These are phyloP conservation scores for Fomitopsis betulina DNA, from an alignment of 1,284 basidiomycete species.

Conservation along the genomic window DNA sequence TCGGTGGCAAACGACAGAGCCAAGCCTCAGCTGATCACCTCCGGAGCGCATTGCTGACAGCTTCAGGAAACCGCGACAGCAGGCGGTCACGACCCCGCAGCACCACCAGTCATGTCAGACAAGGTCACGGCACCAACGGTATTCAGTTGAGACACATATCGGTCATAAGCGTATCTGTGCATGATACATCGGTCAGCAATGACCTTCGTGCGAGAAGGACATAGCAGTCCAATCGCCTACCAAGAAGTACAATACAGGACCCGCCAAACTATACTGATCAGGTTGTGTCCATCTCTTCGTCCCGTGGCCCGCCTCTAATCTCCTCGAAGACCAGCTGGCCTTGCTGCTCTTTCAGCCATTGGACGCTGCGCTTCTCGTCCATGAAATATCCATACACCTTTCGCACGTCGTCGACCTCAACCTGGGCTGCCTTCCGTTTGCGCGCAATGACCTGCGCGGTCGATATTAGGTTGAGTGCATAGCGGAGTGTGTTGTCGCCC, in stretches of 20 bases:
- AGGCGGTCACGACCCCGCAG: slow-evolving; percentile 6
- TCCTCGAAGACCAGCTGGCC: slow-evolving; percentile 72
- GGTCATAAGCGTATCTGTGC: slow-evolving; percentile 1
- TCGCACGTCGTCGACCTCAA: slow-evolving; percentile 82
- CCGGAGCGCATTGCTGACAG: not conserved
- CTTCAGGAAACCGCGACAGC: not conserved
- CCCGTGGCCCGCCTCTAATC: slow-evolving; percentile 33
- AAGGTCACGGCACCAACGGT: slow-evolving; percentile 2
- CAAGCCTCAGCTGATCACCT: slow-evolving; percentile 8
- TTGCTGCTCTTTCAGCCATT: slow-evolving; percentile 89
- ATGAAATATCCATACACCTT: slow-evolving; percentile 89
- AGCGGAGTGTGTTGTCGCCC: slow-evolving; percentile 81
- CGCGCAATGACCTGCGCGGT: slow-evolving; percentile 82
- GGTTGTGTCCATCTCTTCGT: slow-evolving; percentile 30
- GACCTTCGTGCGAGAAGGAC: not conserved
- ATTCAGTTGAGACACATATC: slow-evolving; percentile 1
- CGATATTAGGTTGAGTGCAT: slow-evolving; percentile 90
- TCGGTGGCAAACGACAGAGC: slow-evolving; percentile 6
- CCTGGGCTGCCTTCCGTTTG: slow-evolving; percentile 72
- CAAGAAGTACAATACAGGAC: slow-evolving; percentile 13
- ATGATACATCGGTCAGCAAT: not conserved
- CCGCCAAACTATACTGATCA: slow-evolving; percentile 11
- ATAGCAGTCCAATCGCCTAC: slow-evolving; percentile 8
- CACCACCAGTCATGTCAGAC: slow-evolving; percentile 3
- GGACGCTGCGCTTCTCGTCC: slow-evolving; percentile 92